Evolutionary conservation across 441 rosid species (phyloP).

Genomic region (Populus trichocarpa): DNA sequence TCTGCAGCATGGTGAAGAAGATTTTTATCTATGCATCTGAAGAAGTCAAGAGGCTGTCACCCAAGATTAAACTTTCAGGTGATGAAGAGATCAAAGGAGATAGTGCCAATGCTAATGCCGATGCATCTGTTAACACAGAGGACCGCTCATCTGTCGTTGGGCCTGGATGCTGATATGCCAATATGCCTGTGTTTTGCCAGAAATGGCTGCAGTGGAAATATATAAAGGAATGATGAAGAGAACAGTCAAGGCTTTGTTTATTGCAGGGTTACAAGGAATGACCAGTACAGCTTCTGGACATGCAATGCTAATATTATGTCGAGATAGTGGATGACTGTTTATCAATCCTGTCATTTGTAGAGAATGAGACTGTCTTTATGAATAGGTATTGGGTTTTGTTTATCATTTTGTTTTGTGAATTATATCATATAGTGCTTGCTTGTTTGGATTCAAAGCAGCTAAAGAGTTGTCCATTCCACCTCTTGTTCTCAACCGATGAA

Average conservation of each 20-base stretch:
- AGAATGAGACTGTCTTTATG: constrained; percentile 17
- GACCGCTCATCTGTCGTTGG: constrained; percentile 65
- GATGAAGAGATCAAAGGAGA: constrained; percentile 39
- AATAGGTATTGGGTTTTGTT: constrained; percentile 8
- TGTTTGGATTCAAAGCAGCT: constrained; percentile 11
- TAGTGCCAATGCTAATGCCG: constrained; percentile 32
- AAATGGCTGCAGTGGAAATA: background rate
- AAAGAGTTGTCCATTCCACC: constrained; percentile 11
- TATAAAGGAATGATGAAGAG: background rate
- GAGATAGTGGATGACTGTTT: constrained; percentile 8
- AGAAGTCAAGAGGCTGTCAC: constrained; percentile 81
- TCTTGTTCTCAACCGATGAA: background rate
- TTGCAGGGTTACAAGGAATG: constrained; percentile 9
- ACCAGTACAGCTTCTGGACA: constrained; percentile 3
- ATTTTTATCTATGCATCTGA: constrained; percentile 83
- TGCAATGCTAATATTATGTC: background rate
- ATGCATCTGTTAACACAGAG: constrained; percentile 46
- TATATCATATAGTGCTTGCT: constrained; percentile 19
- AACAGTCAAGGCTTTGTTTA: constrained; percentile 10
- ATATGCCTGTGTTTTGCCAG: background rate
- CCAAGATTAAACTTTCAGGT: constrained; percentile 62
- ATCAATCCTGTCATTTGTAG: constrained; percentile 18
- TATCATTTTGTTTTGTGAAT: constrained; percentile 11
- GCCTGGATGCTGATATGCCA: constrained; percentile 53
- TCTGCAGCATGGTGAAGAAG: constrained; percentile 94